phyloP scores from a whole-genome alignment of 306 rosid species.

The Fragaria nilgerrensis region DNA sequence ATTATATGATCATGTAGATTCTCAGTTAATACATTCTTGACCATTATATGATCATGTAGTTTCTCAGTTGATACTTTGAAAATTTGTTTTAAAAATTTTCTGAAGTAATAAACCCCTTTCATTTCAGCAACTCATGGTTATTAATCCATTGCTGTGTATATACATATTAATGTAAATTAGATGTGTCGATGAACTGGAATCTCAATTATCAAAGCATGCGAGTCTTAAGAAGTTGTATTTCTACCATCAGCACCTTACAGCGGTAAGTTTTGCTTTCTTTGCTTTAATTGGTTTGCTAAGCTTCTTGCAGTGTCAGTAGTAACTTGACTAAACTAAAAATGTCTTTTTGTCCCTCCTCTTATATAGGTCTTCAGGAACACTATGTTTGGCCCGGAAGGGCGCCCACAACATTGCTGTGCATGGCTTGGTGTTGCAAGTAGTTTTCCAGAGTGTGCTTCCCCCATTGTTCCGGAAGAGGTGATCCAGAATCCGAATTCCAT shows the following conservation, averaged over 20 bases:
- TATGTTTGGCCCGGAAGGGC: conserved; percentile 99
- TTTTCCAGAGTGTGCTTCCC: conserved; percentile 95
- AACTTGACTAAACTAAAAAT: neutral
- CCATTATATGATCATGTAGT: neutral
- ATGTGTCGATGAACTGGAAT: conserved; percentile 94
- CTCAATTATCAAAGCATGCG: conserved; percentile 84
- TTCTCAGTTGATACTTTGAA: neutral
- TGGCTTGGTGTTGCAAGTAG: conserved; percentile 99
- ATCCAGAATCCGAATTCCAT: conserved; percentile 19
- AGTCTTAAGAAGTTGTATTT: conserved; percentile 91
- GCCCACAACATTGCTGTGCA: conserved; percentile 99
- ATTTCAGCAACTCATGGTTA: neutral
- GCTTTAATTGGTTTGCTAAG: conserved; percentile 13
- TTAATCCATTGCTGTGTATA: neutral
- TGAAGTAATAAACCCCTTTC: neutral
- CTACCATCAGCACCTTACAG: conserved; percentile 92
- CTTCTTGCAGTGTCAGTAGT: conserved; percentile 7
- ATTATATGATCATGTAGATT: neutral
- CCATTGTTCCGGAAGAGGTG: conserved; percentile 94
- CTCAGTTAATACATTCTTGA: neutral
- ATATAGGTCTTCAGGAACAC: conserved; percentile 92
- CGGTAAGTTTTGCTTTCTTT: conserved; percentile 52
- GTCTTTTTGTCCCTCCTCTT: conserved; percentile 27
- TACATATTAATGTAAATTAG: conserved; percentile 35
- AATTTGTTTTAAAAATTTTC: neutral